These are phyloP conservation scores for Verticillium albo-atrum DNA, from an alignment of 2,329 filamentous ascomycete genomes.

Conservation along the genomic window DNA sequence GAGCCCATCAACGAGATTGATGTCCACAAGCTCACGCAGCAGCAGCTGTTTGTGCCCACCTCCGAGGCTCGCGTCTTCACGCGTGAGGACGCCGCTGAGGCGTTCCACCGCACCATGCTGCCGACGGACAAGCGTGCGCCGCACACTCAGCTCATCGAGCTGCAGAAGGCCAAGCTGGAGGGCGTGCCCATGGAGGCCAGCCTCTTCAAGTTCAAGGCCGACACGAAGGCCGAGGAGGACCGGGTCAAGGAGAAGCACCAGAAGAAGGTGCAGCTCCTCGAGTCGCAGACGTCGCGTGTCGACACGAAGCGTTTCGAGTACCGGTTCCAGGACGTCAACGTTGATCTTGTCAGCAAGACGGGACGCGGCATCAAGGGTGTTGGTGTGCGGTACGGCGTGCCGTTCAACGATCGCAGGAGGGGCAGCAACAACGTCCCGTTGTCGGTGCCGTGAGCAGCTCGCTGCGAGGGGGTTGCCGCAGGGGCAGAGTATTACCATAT, in stretches of 20 bases:
- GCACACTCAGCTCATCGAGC: constrained; percentile 55
- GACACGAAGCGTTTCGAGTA: constrained; percentile 55
- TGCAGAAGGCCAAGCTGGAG: constrained; percentile 43
- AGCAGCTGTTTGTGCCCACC: constrained; percentile 61
- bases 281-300: constrained; percentile 37
- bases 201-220: constrained; percentile 35
- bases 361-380: constrained; percentile 48
- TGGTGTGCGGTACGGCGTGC: constrained; percentile 62
- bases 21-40: constrained; percentile 56
- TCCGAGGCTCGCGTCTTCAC: constrained; percentile 61
- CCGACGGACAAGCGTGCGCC: constrained; percentile 58
- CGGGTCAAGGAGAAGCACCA: constrained; percentile 27
- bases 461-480: neutral
- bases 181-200: constrained; percentile 27
- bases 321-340: constrained; percentile 55
- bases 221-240: constrained; percentile 39
- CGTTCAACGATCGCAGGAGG: constrained; percentile 57
- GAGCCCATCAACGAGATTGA: constrained; percentile 63
- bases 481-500: neutral
- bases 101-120: constrained; percentile 56
- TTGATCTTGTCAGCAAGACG: constrained; percentile 49
- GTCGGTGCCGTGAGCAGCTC: constrained; percentile 44
- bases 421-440: constrained; percentile 66
- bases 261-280: constrained; percentile 27
- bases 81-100: constrained; percentile 60